Evolutionary conservation across 2,329 filamentous ascomycete species (phyloP).

Genomic region (Trichoderma sp.): DNA sequence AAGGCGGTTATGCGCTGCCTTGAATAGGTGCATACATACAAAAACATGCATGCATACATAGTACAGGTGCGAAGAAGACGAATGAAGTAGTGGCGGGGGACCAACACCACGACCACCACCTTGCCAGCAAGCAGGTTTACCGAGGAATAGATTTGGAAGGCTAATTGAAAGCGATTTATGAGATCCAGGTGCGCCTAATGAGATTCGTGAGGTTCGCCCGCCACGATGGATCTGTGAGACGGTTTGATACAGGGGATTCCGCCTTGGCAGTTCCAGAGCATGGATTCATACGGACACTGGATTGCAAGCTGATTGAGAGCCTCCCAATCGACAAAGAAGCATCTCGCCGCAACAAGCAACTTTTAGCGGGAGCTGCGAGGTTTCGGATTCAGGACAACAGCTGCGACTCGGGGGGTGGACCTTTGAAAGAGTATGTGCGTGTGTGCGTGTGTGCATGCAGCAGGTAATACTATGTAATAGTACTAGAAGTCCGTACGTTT

Average conservation of each 20-base stretch:
- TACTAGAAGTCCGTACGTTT: not conserved
- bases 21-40: not conserved
- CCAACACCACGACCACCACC: not conserved
- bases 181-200: not conserved
- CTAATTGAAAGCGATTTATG: not conserved
- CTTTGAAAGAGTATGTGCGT: not conserved
- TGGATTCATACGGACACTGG: not conserved
- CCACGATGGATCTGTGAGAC: not conserved
- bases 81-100: not conserved
- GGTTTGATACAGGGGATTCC: not conserved
- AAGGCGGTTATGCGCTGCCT: not conserved
- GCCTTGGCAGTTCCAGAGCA: not conserved
- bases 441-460: not conserved
- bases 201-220: not conserved
- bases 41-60: not conserved
- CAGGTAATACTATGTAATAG: too few relatives aligned
- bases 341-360: not conserved
- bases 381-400: slow-evolving; percentile 2
- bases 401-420: not conserved
- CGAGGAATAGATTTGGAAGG: not conserved
- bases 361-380: not conserved
- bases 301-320: not conserved
- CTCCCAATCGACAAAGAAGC: not conserved
- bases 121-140: not conserved
- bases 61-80: too few relatives aligned